Evolutionary conservation across 306 rosid species (phyloP).

Genomic region (Nissolia schottii): DNA sequence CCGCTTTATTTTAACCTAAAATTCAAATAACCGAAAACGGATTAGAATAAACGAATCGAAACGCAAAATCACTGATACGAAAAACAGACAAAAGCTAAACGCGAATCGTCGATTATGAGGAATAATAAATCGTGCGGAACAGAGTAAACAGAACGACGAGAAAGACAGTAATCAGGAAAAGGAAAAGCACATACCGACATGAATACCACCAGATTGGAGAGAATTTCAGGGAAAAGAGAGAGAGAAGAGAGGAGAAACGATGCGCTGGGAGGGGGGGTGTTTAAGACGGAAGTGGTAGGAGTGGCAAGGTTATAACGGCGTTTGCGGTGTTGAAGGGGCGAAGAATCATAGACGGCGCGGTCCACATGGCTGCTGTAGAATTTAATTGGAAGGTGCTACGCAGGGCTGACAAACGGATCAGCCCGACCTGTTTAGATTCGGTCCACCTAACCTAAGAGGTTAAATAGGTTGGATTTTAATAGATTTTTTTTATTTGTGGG

Average conservation of each 20-base stretch:
- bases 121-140: constrained; percentile 17
- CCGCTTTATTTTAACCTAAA: not conserved
- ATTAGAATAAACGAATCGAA: not conserved
- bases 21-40: not conserved
- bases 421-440: no score
- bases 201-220: constrained; percentile 31
- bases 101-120: constrained; percentile 6
- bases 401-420: no score
- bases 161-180: not conserved
- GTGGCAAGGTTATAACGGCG: constrained; percentile 21
- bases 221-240: constrained; percentile 27
- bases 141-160: constrained; percentile 8
- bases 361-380: not conserved
- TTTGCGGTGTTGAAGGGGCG: not conserved
- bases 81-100: not conserved
- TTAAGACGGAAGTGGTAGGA: no score
- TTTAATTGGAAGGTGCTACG: not conserved
- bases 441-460: no score
- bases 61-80: not conserved
- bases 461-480: no score
- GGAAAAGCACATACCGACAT: constrained; percentile 63
- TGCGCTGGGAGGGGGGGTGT: no score
- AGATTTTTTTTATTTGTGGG: no score
- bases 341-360: not conserved
- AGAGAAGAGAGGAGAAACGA: not conserved